These are phyloP conservation scores for Bruguiera gymnorhiza DNA, from an alignment of 345 rosid species.

Conservation along the genomic window DNA sequence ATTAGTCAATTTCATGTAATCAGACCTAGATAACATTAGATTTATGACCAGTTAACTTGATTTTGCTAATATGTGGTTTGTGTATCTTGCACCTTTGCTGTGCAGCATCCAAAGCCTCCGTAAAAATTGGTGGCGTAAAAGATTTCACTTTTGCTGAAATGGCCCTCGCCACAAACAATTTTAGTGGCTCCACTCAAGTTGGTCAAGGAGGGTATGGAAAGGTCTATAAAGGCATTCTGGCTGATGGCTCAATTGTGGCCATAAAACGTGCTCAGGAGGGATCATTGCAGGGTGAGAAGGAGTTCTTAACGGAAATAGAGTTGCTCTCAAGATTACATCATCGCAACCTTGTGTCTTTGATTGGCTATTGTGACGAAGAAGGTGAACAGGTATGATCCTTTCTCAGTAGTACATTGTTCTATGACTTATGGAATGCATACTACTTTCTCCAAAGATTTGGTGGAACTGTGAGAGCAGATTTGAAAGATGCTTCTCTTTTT, in stretches of 20 bases:
- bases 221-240: conserved; percentile 75
- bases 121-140: conserved; percentile 76
- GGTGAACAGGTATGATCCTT: conserved; percentile 70
- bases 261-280: conserved; percentile 88
- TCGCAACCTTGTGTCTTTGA: conserved; percentile 83
- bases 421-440: too few relatives aligned
- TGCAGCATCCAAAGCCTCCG: conserved; percentile 50
- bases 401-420: not conserved
- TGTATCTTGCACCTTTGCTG: conserved; percentile 16
- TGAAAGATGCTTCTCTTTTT: too few relatives aligned
- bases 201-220: conserved; percentile 99
- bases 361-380: conserved; percentile 90
- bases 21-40: too few relatives aligned
- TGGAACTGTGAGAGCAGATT: too few relatives aligned
- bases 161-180: conserved; percentile 63
- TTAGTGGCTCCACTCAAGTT: conserved; percentile 56
- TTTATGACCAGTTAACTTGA: too few relatives aligned
- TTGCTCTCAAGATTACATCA: conserved; percentile 89
- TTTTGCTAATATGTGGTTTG: too few relatives aligned
- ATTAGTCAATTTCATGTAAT: too few relatives aligned
- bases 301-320: conserved; percentile 90
- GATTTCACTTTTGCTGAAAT: conserved; percentile 66
- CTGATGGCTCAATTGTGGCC: conserved; percentile 72
- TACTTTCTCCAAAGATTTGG: too few relatives aligned
- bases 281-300: conserved; percentile 87